These are phyloP conservation scores for Blastobotrys indianensis DNA, from an alignment of 1,139 yeast species.

Conservation along the genomic window DNA sequence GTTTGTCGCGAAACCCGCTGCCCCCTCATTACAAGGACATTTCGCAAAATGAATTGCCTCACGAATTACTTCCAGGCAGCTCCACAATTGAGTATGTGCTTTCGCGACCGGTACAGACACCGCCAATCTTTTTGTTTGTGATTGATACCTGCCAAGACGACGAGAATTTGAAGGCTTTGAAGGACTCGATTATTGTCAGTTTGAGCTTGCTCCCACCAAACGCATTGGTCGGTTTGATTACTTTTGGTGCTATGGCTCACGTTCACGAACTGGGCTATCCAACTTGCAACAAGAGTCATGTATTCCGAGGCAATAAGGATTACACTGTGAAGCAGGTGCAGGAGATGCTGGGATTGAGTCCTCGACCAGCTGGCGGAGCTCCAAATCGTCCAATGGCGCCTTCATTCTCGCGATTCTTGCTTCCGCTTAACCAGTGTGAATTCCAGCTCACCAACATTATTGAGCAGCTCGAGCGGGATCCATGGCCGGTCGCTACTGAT, in stretches of 20 bases:
- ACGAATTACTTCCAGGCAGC: slow-evolving; percentile 70
- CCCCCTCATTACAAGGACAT: slow-evolving; percentile 88
- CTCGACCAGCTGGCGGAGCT: slow-evolving; percentile 33
- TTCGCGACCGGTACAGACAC: slow-evolving; percentile 79
- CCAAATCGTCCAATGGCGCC: slow-evolving; percentile 23
- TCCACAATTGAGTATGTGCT: slow-evolving; percentile 92
- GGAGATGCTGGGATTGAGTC: slow-evolving; percentile 61
- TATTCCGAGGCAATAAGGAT: slow-evolving; percentile 90
- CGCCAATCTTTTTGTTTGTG: slow-evolving; percentile 89
- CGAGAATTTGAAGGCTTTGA: slow-evolving; percentile 83
- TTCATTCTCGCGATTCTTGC: slow-evolving; percentile 66
- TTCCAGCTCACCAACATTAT: slow-evolving; percentile 76
- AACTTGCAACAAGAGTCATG: slow-evolving; percentile 71
- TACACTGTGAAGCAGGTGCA: slow-evolving; percentile 69
- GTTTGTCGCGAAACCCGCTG: slow-evolving; percentile 76
- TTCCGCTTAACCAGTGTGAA: slow-evolving; percentile 83
- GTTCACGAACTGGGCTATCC: slow-evolving; percentile 86
- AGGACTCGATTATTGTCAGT: slow-evolving; percentile 78
- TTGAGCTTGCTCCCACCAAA: slow-evolving; percentile 86
- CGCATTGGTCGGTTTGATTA: slow-evolving; percentile 84
- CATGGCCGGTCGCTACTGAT: slow-evolving; percentile 89
- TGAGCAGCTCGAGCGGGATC: slow-evolving; percentile 75
- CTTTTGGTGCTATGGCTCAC: slow-evolving; percentile 92
- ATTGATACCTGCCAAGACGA: slow-evolving; percentile 93
- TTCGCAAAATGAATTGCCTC: slow-evolving; percentile 76